Conservation (phyloP, 2,329 filamentous ascomycete genomes). For the Ophiostoma pallidulum region DNA sequence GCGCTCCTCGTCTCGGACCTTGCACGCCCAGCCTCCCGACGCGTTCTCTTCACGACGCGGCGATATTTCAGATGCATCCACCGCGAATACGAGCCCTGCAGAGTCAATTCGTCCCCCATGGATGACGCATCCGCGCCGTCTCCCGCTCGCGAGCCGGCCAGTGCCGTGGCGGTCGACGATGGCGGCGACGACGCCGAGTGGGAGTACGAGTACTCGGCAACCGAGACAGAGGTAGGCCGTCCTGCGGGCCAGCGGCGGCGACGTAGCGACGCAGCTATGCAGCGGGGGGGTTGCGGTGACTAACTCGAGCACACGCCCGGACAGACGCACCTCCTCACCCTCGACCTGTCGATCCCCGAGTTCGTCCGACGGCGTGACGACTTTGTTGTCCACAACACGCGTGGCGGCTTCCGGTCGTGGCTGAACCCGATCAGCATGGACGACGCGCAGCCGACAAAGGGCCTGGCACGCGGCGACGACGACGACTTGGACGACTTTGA, state of each 20-base stretch:
- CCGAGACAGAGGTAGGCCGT: constrained; percentile 48
- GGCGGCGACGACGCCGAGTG: constrained; percentile 50
- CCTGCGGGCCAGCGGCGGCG: no score
- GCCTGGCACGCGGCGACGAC: constrained; percentile 11
- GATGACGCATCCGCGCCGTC: neutral
- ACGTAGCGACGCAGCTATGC: no score
- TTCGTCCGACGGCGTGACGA: constrained; percentile 38
- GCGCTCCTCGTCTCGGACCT: no score
- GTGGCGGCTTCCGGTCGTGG: constrained; percentile 37
- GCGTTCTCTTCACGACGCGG: no score
- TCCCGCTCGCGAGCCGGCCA: neutral
- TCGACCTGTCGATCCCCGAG: constrained; percentile 53
- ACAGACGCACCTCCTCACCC: constrained; percentile 54
- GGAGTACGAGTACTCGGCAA: constrained; percentile 58
- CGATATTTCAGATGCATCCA: neutral
- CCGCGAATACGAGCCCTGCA: neutral
- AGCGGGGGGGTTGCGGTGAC: no score
- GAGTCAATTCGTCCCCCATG: neutral
- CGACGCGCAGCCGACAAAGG: constrained; percentile 10
- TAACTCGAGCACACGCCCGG: no score
- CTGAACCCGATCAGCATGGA: constrained; percentile 24
- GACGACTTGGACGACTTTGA: constrained; percentile 1
- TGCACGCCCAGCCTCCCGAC: no score
- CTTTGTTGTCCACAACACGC: constrained; percentile 28
- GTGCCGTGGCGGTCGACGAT: constrained; percentile 16